A percentile compares a stretch with the other conserved stretches of the same genome.
These are phyloP conservation scores for Combretum micranthum DNA, from an alignment of 345 rosid species.

Conservation along the genomic window DNA sequence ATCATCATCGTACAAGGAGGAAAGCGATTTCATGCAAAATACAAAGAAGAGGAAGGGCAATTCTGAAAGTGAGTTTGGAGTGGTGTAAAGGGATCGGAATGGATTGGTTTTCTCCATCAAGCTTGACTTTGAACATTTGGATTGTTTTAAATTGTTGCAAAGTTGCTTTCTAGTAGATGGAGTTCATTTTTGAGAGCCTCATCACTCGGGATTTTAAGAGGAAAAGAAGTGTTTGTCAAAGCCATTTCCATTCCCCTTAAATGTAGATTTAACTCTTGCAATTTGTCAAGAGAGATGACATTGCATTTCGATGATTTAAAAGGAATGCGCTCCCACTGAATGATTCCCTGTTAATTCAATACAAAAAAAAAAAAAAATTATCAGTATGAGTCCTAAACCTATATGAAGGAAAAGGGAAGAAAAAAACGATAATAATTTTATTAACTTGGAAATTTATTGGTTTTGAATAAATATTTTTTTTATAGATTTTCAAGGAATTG, in stretches of 20 bases:
- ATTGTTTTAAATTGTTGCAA: slow-evolving; percentile 27
- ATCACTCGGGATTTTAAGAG: slow-evolving; percentile 20
- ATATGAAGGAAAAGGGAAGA: background rate
- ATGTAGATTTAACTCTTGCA: slow-evolving; percentile 48
- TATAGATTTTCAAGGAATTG: too few relatives aligned
- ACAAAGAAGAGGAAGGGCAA: slow-evolving; percentile 69
- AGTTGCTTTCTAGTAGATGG: slow-evolving; percentile 35
- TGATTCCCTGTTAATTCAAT: slow-evolving; percentile 42
- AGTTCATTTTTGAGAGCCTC: slow-evolving; percentile 35
- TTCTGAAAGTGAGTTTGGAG: slow-evolving; percentile 43
- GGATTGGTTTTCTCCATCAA: slow-evolving; percentile 23
- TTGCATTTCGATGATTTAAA: slow-evolving; percentile 34
- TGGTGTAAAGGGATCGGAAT: slow-evolving; percentile 38
- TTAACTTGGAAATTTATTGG: too few relatives aligned
- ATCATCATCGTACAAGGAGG: background rate
- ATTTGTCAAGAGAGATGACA: slow-evolving; percentile 33
- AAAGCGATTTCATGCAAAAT: slow-evolving; percentile 40
- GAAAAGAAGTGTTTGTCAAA: slow-evolving; percentile 29
- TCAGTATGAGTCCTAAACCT: background rate
- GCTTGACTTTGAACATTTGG: slow-evolving; percentile 38
- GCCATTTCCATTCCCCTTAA: slow-evolving; percentile 86
- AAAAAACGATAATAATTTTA: background rate
- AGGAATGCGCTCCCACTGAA: slow-evolving; percentile 76
- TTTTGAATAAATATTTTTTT: too few relatives aligned
- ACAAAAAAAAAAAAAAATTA: background rate